A percentile compares a stretch with the other conserved stretches of the same genome.
Conservation (phyloP, 2,329 filamentous ascomycete species). For the Pyrenophora teres region DNA sequence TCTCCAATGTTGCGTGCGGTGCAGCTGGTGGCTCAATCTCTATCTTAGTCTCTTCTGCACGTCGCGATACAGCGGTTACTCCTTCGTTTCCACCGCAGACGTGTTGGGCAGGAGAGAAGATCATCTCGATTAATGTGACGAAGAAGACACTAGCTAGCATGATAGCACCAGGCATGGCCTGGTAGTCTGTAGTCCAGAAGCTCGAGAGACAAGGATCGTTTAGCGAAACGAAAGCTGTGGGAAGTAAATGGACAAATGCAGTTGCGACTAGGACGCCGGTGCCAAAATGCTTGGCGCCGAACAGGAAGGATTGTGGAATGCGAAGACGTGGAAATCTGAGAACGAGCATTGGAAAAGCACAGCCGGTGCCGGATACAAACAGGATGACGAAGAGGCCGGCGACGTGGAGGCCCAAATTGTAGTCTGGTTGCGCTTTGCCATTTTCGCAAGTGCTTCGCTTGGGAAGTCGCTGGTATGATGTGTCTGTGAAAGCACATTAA, state of each 20-base stretch:
- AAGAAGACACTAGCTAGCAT: constrained; percentile 65
- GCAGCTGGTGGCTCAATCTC: constrained; percentile 6
- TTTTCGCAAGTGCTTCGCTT: constrained; percentile 30
- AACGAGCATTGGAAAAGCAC: constrained; percentile 65
- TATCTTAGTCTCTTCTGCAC: constrained; percentile 6
- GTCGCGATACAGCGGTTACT: constrained; percentile 26
- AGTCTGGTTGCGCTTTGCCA: constrained; percentile 29
- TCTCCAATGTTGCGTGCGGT: constrained; percentile 12
- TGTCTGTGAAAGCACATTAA: constrained; percentile 1
- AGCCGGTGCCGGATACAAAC: constrained; percentile 51
- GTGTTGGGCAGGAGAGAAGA: constrained; percentile 61
- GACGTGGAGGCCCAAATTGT: constrained; percentile 38
- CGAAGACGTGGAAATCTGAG: constrained; percentile 64
- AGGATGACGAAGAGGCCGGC: constrained; percentile 43
- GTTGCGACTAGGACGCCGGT: constrained; percentile 83
- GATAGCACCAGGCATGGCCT: constrained; percentile 65
- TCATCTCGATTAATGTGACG: constrained; percentile 66
- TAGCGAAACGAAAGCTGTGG: constrained; percentile 60
- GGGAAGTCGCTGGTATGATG: constrained; percentile 18
- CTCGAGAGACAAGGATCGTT: constrained; percentile 58
- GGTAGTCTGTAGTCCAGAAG: constrained; percentile 63
- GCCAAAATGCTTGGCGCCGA: constrained; percentile 61
- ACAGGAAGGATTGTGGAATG: constrained; percentile 64
- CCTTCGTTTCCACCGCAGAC: constrained; percentile 59
- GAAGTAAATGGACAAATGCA: constrained; percentile 76